Evolutionary conservation across 2,329 filamentous ascomycete genomes (phyloP).

Genomic region (Colletotrichum sp.): DNA sequence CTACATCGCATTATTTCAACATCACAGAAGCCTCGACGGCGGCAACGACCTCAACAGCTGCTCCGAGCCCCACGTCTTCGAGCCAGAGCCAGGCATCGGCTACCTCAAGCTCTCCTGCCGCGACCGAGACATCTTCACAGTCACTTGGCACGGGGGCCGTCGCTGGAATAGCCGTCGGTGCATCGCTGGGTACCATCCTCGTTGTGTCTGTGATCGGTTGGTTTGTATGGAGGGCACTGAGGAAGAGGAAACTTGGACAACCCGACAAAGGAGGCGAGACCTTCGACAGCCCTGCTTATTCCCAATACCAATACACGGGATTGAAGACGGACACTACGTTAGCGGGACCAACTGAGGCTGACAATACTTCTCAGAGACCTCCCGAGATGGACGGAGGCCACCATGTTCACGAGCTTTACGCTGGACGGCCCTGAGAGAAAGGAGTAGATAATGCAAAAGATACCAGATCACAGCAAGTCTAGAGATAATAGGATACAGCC

Average conservation of each 20-base stretch:
- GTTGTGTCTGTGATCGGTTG: background rate
- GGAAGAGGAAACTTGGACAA: background rate
- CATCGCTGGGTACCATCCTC: background rate
- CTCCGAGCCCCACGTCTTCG: background rate
- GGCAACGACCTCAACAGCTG: background rate
- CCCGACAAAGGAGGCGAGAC: background rate
- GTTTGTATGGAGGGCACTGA: background rate
- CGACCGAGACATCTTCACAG: background rate
- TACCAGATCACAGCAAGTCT: background rate
- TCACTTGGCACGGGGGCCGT: background rate
- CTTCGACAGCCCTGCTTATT: background rate
- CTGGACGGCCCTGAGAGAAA: background rate
- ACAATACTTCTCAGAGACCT: background rate
- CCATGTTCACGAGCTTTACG: background rate
- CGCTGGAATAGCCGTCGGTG: background rate
- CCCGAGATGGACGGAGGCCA: accelerated
- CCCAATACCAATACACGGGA: background rate
- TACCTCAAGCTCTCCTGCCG: background rate
- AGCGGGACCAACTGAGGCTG: background rate
- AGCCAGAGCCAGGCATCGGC: background rate
- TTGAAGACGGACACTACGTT: background rate
- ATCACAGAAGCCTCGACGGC: background rate
- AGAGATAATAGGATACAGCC: background rate
- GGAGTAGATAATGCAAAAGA: background rate
- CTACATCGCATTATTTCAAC: background rate